A percentile compares a stretch with the other conserved stretches of the same genome.
phyloP scores from a whole-genome alignment of 2,329 filamentous ascomycete species.

The Ustulina deusta region DNA sequence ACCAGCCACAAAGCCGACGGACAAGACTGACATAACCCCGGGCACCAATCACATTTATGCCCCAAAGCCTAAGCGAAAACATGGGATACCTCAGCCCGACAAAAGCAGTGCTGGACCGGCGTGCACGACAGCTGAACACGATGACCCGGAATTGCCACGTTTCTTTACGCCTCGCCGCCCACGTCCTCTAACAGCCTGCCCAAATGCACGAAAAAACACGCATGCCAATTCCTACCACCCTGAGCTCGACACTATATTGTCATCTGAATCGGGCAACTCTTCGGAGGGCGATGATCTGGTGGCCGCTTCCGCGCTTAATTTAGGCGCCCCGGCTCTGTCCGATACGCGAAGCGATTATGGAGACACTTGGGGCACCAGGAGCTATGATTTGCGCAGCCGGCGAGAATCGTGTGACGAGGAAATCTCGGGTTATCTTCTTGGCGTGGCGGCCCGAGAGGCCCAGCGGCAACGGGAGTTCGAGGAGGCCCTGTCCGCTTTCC shows the following conservation, averaged over 20 bases:
- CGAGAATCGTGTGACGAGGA: constrained; percentile 80
- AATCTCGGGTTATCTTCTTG: constrained; percentile 80
- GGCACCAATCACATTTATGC: constrained; percentile 72
- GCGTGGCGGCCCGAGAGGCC: constrained; percentile 82
- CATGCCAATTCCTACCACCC: constrained; percentile 56
- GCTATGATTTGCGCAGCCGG: constrained; percentile 60
- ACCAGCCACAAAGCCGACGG: constrained; percentile 71
- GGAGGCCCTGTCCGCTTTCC: constrained; percentile 79
- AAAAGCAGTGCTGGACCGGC: constrained; percentile 41
- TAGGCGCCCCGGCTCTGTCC: constrained; percentile 43
- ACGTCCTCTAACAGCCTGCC: constrained; percentile 55
- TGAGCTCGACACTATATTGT: constrained; percentile 58
- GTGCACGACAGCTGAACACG: constrained; percentile 43
- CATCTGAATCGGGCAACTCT: constrained; percentile 60
- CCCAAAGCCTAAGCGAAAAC: constrained; percentile 56
- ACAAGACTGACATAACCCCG: constrained; percentile 79
- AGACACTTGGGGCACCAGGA: constrained; percentile 47
- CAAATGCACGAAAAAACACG: constrained; percentile 56
- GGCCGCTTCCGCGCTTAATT: constrained; percentile 38
- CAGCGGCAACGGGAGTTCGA: constrained; percentile 81
- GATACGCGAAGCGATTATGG: constrained; percentile 50
- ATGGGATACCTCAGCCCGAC: constrained; percentile 39
- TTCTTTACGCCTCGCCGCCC: constrained; percentile 55
- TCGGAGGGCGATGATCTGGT: constrained; percentile 42
- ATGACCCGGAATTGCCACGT: constrained; percentile 52